Percentiles rank a stretch among this genome's conserved stretches.
phyloP scores from a whole-genome alignment of 768 basidiomycete species.

The Boletus rubroflammeus region DNA sequence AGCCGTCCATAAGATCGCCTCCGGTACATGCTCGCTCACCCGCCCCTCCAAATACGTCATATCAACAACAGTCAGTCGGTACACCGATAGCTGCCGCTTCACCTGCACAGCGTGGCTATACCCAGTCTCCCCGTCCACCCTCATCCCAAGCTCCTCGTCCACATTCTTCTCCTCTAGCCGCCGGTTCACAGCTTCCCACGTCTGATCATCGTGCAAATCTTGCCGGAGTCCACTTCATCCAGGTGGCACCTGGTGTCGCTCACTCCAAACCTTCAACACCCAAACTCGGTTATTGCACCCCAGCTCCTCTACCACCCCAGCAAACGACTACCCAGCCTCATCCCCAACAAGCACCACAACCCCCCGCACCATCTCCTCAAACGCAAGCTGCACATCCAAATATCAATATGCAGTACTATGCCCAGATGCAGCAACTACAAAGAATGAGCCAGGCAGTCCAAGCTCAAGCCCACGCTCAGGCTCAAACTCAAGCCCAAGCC shows the following conservation, averaged over 20 bases:
- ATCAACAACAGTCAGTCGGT: slow-evolving; percentile 20
- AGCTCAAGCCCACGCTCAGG: slow-evolving; percentile 17
- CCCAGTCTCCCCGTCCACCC: slow-evolving; percentile 33
- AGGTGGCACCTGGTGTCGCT: slow-evolving; percentile 16
- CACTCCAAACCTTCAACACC: slow-evolving; percentile 33
- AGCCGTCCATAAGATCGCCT: slow-evolving; percentile 27
- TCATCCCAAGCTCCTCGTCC: slow-evolving; percentile 30
- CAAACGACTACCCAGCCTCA: slow-evolving; percentile 22
- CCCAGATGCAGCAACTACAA: slow-evolving; percentile 19
- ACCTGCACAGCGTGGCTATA: slow-evolving; percentile 33
- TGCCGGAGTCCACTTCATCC: slow-evolving; percentile 25
- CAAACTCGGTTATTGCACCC: slow-evolving; percentile 22
- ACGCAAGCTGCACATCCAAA: slow-evolving; percentile 18
- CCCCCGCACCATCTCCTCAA: slow-evolving; percentile 15
- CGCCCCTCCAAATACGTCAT: slow-evolving; percentile 14
- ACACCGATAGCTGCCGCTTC: slow-evolving; percentile 24
- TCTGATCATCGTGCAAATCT: slow-evolving; percentile 24
- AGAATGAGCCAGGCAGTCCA: slow-evolving; percentile 22
- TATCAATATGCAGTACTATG: slow-evolving; percentile 17
- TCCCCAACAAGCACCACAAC: slow-evolving; percentile 25
- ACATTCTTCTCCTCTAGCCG: slow-evolving; percentile 29
- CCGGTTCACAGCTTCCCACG: slow-evolving; percentile 29
- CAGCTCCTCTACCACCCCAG: slow-evolving; percentile 18
- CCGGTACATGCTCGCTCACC: slow-evolving; percentile 30
- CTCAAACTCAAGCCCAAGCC: slow-evolving; percentile 22